Conservation (phyloP, 106 monocot genomes). For the Dioscorea dumetorum region DNA sequence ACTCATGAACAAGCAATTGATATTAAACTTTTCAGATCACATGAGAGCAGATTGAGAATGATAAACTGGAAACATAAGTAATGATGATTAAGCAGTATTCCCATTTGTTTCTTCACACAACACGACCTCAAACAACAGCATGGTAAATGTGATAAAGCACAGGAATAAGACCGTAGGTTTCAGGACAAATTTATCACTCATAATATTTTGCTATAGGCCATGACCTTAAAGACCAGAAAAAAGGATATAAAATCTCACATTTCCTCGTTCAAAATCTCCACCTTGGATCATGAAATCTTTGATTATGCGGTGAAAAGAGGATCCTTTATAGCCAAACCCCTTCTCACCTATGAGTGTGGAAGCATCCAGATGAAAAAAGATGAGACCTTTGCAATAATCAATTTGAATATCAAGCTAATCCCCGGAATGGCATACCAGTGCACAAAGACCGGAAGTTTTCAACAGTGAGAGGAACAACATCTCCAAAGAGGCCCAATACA, state of each 20-base stretch:
- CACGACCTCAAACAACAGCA: neutral
- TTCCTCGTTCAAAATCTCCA: slow-evolving; percentile 64
- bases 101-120: too few relatives aligned
- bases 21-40: too few relatives aligned
- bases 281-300: slow-evolving; percentile 94
- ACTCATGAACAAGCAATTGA: too few relatives aligned
- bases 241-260: slow-evolving; percentile 35
- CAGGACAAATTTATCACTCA: too few relatives aligned
- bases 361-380: neutral
- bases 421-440: slow-evolving; percentile 37
- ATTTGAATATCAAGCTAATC: neutral
- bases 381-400: neutral
- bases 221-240: too few relatives aligned
- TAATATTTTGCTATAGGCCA: too few relatives aligned
- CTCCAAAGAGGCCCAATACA: slow-evolving; percentile 71
- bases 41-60: too few relatives aligned
- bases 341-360: slow-evolving; percentile 43
- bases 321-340: slow-evolving; percentile 81
- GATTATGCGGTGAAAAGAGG: slow-evolving; percentile 76
- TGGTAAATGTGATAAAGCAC: neutral
- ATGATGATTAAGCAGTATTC: too few relatives aligned
- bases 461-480: slow-evolving; percentile 62
- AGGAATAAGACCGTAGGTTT: neutral
- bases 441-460: slow-evolving; percentile 79
- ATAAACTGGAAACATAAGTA: too few relatives aligned